Evolutionary conservation across 306 rosid species (phyloP), one percentile per base, ranked within the genome.

Genomic region (Malus asiatica): DNA sequence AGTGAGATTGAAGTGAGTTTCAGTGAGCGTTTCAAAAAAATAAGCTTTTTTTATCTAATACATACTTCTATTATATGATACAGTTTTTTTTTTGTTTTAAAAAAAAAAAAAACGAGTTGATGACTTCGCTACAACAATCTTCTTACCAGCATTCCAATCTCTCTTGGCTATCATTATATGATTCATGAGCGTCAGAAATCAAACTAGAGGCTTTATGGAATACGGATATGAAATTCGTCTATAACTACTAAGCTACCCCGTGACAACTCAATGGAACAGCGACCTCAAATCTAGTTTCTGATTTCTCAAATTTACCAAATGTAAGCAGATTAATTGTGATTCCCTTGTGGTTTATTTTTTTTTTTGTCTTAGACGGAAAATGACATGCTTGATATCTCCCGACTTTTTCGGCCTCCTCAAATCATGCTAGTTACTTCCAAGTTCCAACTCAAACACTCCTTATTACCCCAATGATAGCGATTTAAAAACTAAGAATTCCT

Each of bases 181-280:
- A 35, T 35, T 6, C 2, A 7, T 0, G 0, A 35, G 2, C 2
- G 0, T 0, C 0, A 7, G 2, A 1, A 35, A 35, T 35, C 2
- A 0, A 35, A 35, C 2, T 35, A 6, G 0, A 1, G 23, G 8
- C 6, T 35, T 35, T 35, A 35, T 35, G 40, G 2, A 35, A 35
- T 35, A 35, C 2, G 9, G 2, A 0, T 35, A 0, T 35, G 0
- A 0, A 35, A 35, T 35, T 35, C 0, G 9, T 6, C 2, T 0
- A 0, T 35, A 35, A 35, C 40, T 8, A 35, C 0, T 7, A 1
- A 35, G 2, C 1, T 35, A 7, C 0, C 8, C 1, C 8, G 3
- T 8, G 6, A 46, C 19, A 4, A 46, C 53, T 46, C 19, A 14
- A 1, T 13, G 18, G 2, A 46, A 14, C 53, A 48, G 0, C 7